phyloP scores from a whole-genome alignment of 345 rosid species.

The Boechera stricta region DNA sequence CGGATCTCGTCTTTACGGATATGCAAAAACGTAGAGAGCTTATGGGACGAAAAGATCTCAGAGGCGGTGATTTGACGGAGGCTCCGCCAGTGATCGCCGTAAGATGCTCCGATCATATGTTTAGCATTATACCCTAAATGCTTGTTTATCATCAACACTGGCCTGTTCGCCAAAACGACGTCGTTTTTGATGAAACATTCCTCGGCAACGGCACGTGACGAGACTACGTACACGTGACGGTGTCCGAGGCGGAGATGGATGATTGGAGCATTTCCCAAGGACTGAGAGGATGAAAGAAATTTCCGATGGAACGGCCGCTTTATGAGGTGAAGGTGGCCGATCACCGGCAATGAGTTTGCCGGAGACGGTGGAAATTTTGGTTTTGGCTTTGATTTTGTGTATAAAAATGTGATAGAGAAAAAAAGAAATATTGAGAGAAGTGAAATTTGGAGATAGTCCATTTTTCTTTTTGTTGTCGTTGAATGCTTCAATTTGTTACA shows the following conservation, averaged over 20 bases:
- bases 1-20: constrained; percentile 50
- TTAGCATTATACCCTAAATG: constrained; percentile 49
- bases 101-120: constrained; percentile 39
- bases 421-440: neutral
- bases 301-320: constrained; percentile 50
- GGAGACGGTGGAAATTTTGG: constrained; percentile 55
- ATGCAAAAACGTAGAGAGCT: constrained; percentile 32
- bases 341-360: constrained; percentile 46
- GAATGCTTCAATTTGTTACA: neutral
- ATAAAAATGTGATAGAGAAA: constrained; percentile 3
- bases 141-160: constrained; percentile 35
- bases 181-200: constrained; percentile 63
- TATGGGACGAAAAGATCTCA: constrained; percentile 51
- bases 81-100: constrained; percentile 58
- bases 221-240: constrained; percentile 49
- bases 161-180: constrained; percentile 54
- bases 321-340: constrained; percentile 62
- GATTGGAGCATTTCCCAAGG: constrained; percentile 50
- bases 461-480: neutral
- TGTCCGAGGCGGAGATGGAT: constrained; percentile 52
- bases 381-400: neutral
- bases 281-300: constrained; percentile 42
- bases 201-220: constrained; percentile 48
- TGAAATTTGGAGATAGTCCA: constrained; percentile 17
- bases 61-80: constrained; percentile 50